Conservation (phyloP, 2,329 filamentous ascomycete genomes). For the Colletotrichum godetiae region DNA sequence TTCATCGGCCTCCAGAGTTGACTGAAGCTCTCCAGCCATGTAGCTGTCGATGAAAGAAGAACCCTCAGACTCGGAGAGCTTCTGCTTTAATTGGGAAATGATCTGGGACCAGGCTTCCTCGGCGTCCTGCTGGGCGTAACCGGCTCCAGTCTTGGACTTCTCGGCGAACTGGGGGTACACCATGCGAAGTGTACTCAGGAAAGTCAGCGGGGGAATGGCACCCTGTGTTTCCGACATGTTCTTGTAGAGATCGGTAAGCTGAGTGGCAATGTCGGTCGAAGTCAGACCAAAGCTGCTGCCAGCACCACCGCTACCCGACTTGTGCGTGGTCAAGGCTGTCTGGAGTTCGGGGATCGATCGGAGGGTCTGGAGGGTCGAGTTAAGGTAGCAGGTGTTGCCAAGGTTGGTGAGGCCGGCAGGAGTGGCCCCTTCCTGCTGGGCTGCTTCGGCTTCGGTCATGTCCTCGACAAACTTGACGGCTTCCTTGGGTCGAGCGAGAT, state of each 20-base stretch:
- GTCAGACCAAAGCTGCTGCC: conserved; percentile 28
- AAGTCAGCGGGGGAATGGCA: conserved; percentile 84
- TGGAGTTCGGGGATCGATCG: conserved; percentile 92
- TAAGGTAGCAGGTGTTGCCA: conserved; percentile 98
- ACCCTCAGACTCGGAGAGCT: conserved; percentile 67
- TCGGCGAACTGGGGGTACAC: conserved; percentile 95
- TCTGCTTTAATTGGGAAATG: conserved; percentile 82
- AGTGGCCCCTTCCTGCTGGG: conserved; percentile 83
- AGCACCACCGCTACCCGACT: conserved; percentile 66
- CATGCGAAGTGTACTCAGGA: conserved; percentile 82
- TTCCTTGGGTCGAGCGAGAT: conserved; percentile 79
- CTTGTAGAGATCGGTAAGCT: conserved; percentile 86
- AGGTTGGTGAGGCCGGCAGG: conserved; percentile 91
- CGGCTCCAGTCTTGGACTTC: conserved; percentile 81
- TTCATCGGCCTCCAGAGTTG: conserved; percentile 86
- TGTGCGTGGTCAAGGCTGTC: conserved; percentile 75
- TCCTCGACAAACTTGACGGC: conserved; percentile 92
- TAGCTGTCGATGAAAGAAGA: conserved; percentile 89
- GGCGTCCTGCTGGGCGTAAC: conserved; percentile 97
- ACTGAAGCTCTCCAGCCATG: conserved; percentile 85
- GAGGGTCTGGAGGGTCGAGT: conserved; percentile 94
- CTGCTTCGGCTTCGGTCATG: conserved; percentile 94
- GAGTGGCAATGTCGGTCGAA: conserved; percentile 44
- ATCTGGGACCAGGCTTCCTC: conserved; percentile 99
- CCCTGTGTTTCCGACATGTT: conserved; percentile 91